phyloP scores from a whole-genome alignment of 257 asterid genomes.

The Salvia miltiorrhiza region DNA sequence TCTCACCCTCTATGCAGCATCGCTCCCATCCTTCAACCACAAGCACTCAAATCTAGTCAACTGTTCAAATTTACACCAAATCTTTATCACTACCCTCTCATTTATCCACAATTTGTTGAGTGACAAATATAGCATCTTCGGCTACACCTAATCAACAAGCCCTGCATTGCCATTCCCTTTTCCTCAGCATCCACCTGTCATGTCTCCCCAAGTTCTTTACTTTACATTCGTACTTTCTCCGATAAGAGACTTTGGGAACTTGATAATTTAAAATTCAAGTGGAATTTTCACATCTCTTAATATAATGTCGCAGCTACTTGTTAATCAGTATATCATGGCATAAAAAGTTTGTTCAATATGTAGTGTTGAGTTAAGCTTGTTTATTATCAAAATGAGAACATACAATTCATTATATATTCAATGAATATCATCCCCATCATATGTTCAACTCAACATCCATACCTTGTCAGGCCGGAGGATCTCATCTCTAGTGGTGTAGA shows the following conservation, averaged over 20 bases:
- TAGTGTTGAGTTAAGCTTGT: not conserved
- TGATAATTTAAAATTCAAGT: not conserved
- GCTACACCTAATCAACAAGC: not conserved
- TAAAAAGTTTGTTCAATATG: constrained; percentile 1
- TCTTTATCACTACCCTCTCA: not conserved
- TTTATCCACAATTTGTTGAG: not conserved
- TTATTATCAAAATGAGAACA: constrained; percentile 13
- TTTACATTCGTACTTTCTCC: not conserved
- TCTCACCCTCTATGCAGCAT: not conserved
- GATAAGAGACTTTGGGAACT: not conserved
- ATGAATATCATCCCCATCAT: not conserved
- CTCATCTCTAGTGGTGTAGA: constrained; percentile 85
- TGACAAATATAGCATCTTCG: constrained; percentile 7
- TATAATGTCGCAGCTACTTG: not conserved
- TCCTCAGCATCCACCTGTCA: not conserved
- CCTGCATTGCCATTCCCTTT: not conserved
- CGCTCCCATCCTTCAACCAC: not conserved
- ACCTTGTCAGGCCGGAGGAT: constrained; percentile 95
- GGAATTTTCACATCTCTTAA: not conserved
- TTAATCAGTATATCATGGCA: not conserved
- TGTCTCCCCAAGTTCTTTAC: not conserved
- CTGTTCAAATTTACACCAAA: not conserved
- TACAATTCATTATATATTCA: not conserved
- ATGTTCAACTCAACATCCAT: constrained; percentile 11
- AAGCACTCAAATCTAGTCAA: not conserved